Conservation (phyloP, 2,329 filamentous ascomycete species). For the Pseudogymnoascus sp. region DNA sequence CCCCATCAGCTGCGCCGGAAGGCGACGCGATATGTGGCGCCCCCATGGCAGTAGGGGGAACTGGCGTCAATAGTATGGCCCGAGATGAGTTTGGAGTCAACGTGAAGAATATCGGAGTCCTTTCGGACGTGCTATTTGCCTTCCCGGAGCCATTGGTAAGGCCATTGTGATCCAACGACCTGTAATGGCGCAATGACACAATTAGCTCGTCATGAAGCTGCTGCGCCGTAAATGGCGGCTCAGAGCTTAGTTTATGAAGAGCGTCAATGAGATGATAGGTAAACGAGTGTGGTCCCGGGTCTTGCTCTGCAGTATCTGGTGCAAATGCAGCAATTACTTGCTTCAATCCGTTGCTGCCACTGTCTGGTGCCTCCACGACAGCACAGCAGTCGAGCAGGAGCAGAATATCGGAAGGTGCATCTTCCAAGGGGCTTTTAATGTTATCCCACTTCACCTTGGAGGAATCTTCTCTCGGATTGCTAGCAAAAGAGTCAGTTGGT, state of each 20-base stretch:
- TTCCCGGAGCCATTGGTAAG: slow-evolving; percentile 38
- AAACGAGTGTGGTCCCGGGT: slow-evolving; percentile 44
- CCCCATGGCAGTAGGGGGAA: slow-evolving; percentile 18
- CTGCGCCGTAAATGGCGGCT: slow-evolving; percentile 48
- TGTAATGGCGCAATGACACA: slow-evolving; percentile 30
- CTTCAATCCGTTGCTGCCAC: slow-evolving; percentile 48
- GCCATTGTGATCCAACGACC: slow-evolving; percentile 33
- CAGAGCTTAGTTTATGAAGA: slow-evolving; percentile 42
- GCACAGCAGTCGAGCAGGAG: slow-evolving; percentile 55
- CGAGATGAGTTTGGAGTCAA: slow-evolving; percentile 46
- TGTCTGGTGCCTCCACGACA: slow-evolving; percentile 40
- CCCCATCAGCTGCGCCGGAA: slow-evolving; percentile 21
- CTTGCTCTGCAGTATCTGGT: slow-evolving; percentile 40
- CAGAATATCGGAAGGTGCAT: slow-evolving; percentile 54
- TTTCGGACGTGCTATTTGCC: slow-evolving; percentile 25
- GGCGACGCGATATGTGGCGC: slow-evolving; percentile 29
- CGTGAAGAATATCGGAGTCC: slow-evolving; percentile 44
- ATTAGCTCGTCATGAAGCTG: slow-evolving; percentile 48
- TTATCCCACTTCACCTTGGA: slow-evolving; percentile 54
- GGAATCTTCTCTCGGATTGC: slow-evolving; percentile 49
- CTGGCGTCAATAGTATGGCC: slow-evolving; percentile 41
- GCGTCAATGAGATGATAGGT: slow-evolving; percentile 48
- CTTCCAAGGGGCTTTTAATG: slow-evolving; percentile 53
- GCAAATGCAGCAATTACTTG: slow-evolving; percentile 54
- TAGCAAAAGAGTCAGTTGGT: slow-evolving; percentile 33